Base-by-base conservation (phyloP, 1,284 basidiomycete genomes). In the Cryptococcus sp. region DNA sequence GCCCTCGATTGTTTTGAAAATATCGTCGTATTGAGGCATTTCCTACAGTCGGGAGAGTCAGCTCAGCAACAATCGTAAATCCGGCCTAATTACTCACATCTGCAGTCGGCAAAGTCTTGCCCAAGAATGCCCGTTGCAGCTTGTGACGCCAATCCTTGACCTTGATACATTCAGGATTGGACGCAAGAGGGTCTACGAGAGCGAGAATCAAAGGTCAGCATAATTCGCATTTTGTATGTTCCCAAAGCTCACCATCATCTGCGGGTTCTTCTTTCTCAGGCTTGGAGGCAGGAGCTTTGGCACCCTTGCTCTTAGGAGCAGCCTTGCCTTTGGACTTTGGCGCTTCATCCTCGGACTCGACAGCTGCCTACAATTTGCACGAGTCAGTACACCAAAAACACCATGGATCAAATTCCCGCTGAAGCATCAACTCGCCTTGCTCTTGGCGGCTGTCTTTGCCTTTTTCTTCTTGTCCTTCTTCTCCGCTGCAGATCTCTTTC, bases 121-220 rank as follows among this genome's bases (percentile, higher is more conserved):
- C 83, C 54, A 96, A 81, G 82, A 96, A 95, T 0, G 86, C 87
- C 68, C 92, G 89, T 78, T 96, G 93, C 6, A 95, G 85, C 78
- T 86, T 89, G 78, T 93, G 91, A 67, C 92, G 83, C 91, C 92
- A 93, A 55, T 89, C 88, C 66, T 87, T 86, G 70, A 92, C 89
- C 70, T 85, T 87, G 54, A 81, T 62, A 26, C 89, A 89, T 69
- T 91, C 89, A 1, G 85, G 85, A 76, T 93, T 88, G 49, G 75
- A 78, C 26, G 80, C 78, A 57, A 84, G 67, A 61, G 83, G 66
- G 56, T 71, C 72, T 73, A 55, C 10, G 23, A 22, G 41, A 15
- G n/a, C 5, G 22, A 10, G 15, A 29, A 39, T 23, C 37, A 16
- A 59, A 46, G 39, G 40, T 66, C 41, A 61, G 54, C 40, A 20